Evolutionary conservation across 306 rosid species (phyloP).

Genomic region (Gleditsia sinensis): DNA sequence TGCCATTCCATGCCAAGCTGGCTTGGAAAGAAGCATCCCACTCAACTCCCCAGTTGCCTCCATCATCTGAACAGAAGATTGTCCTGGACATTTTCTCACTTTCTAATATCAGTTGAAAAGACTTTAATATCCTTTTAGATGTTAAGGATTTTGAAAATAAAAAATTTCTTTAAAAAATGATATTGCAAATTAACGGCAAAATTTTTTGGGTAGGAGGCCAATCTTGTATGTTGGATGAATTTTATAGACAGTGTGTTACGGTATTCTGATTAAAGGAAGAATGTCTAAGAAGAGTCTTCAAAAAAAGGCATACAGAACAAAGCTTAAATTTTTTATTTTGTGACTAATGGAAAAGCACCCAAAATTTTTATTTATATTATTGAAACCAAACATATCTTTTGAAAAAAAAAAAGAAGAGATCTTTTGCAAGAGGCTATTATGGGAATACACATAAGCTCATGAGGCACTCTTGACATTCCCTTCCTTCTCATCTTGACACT

Average conservation of each 20-base stretch:
- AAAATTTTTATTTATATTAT: too few species aligned
- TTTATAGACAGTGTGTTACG: neutral
- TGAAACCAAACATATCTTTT: neutral
- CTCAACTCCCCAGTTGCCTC: neutral
- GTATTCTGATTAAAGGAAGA: neutral
- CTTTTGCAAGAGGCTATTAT: too few species aligned
- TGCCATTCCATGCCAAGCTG: conserved; percentile 49
- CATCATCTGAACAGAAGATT: neutral
- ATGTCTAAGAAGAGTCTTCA: neutral
- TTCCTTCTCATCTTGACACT: neutral
- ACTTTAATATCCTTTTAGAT: too few species aligned
- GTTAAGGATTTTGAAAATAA: too few species aligned
- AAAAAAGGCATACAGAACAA: neutral
- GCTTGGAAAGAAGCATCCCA: conserved; percentile 22
- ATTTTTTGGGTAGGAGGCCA: too few species aligned
- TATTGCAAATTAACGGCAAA: too few species aligned
- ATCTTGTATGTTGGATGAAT: too few species aligned
- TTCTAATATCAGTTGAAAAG: too few species aligned
- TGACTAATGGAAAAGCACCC: too few species aligned
- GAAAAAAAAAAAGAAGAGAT: neutral
- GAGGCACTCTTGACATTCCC: too few species aligned
- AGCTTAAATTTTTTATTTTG: neutral
- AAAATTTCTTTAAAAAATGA: too few species aligned
- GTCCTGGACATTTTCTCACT: too few species aligned
- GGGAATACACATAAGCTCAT: neutral